A percentile compares a stretch with the other conserved stretches of the same genome.
phyloP scores from a whole-genome alignment of 352 stramenopile species.

The Globisporangium takayamanum region DNA sequence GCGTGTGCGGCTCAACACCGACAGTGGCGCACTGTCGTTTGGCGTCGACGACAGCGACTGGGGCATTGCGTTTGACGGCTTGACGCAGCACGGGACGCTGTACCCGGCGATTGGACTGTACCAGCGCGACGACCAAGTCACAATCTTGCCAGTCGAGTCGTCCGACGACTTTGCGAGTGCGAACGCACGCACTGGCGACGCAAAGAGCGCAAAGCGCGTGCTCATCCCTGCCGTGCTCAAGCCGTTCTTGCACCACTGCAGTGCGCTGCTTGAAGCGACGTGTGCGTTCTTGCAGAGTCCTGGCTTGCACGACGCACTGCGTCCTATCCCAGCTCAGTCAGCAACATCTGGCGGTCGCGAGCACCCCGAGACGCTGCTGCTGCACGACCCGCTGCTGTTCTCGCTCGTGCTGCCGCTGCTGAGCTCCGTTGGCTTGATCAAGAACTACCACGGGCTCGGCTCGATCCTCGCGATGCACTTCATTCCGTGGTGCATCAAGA shows the following conservation, averaged over 20 bases:
- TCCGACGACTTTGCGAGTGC: constrained; percentile 27
- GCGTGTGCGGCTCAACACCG: constrained; percentile 77
- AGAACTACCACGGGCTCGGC: constrained; percentile 59
- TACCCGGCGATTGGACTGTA: constrained; percentile 87
- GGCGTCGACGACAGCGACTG: constrained; percentile 83
- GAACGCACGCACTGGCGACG: constrained; percentile 17
- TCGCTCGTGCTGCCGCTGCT: constrained; percentile 59
- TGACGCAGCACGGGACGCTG: constrained; percentile 84
- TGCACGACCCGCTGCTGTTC: constrained; percentile 46
- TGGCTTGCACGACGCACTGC: constrained; percentile 17
- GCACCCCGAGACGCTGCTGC: constrained; percentile 29
- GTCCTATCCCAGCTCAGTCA: constrained; percentile 1
- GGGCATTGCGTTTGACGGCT: constrained; percentile 84
- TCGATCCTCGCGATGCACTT: constrained; percentile 70
- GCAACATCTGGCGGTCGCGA: constrained; percentile 2
- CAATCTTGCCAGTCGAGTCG: constrained; percentile 63
- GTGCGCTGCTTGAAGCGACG: constrained; percentile 46
- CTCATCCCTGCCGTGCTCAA: constrained; percentile 64
- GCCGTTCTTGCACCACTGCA: constrained; percentile 66
- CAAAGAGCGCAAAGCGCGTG: constrained; percentile 28
- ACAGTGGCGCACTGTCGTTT: constrained; percentile 84
- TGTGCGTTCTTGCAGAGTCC: constrained; percentile 41
- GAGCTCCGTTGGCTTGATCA: constrained; percentile 55
- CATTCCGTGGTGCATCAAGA: constrained; percentile 69
- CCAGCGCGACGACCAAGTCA: constrained; percentile 86